phyloP scores from a whole-genome alignment of 2,329 filamentous ascomycete species.

The Herpotrichia juniperi region DNA sequence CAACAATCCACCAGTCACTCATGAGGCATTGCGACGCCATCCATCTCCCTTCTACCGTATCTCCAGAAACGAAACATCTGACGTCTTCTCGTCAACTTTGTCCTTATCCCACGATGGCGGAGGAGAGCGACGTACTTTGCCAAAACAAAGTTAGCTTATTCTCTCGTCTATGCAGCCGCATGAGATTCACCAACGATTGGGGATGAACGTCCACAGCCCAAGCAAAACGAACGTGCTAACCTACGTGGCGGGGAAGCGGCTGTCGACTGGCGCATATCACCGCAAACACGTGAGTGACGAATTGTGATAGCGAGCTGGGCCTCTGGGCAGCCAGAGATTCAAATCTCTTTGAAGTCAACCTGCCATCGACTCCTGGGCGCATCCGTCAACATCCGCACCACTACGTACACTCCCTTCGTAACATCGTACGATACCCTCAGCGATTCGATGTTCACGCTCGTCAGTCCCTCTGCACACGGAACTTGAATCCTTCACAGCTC shows the following conservation, averaged over 20 bases:
- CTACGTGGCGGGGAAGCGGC: conserved; percentile 38
- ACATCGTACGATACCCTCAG: background rate
- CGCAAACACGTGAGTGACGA: conserved; percentile 20
- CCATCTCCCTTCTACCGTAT: background rate
- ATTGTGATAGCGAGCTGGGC: conserved; percentile 9
- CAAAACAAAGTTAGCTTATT: conserved; percentile 2
- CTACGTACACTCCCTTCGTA: background rate
- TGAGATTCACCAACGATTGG: conserved; percentile 21
- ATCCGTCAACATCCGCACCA: background rate
- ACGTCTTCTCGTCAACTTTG: background rate
- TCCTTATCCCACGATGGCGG: background rate
- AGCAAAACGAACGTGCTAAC: conserved; percentile 10
- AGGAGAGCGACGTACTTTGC: background rate
- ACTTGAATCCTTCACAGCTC: background rate
- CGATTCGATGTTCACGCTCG: background rate
- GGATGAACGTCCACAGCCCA: conserved; percentile 19
- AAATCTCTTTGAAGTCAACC: no score
- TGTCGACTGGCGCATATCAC: conserved; percentile 20
- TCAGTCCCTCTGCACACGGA: background rate
- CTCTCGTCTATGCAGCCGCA: conserved; percentile 23
- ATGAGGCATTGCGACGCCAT: background rate
- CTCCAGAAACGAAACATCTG: background rate
- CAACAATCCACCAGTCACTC: conserved; percentile 2
- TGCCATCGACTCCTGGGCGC: no score
- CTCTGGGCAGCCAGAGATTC: conserved; percentile 7